A percentile compares a stretch with the other conserved stretches of the same genome.
Conservation (phyloP, 495 filamentous ascomycete species). For the Aspergillus hancockii region DNA sequence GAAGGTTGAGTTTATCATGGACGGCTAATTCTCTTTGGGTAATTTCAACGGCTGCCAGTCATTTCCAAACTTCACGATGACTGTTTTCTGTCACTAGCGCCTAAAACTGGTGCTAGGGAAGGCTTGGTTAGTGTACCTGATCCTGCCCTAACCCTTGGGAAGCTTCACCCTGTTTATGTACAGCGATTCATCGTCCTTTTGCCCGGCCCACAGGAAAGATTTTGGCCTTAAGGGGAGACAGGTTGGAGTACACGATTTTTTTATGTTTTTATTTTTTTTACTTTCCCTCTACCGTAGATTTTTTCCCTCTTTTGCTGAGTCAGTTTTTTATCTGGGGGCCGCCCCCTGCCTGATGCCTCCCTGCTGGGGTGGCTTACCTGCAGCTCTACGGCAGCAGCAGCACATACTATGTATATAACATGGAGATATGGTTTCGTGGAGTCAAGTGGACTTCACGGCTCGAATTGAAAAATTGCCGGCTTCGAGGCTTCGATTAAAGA, state of each 20-base stretch:
- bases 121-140: background rate
- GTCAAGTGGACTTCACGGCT: background rate
- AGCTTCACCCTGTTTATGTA: background rate
- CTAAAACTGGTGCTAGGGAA: background rate
- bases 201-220: background rate
- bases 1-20: background rate
- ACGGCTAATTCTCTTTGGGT: slow-evolving; percentile 3
- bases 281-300: background rate
- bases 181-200: background rate
- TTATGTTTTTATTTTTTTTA: background rate
- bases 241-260: background rate
- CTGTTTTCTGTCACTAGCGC: background rate
- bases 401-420: background rate
- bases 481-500: background rate
- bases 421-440: background rate
- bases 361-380: background rate
- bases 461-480: background rate
- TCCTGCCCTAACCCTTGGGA: background rate
- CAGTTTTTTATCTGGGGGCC: background rate
- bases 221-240: background rate
- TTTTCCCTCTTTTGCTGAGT: background rate
- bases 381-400: background rate
- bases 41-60: slow-evolving; percentile 5
- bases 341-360: background rate
- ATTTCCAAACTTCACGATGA: background rate